A percentile compares a stretch with the other conserved stretches of the same genome.
phyloP scores from a whole-genome alignment of 1,139 yeast genomes.

The Saccharomyces hybrid region DNA sequence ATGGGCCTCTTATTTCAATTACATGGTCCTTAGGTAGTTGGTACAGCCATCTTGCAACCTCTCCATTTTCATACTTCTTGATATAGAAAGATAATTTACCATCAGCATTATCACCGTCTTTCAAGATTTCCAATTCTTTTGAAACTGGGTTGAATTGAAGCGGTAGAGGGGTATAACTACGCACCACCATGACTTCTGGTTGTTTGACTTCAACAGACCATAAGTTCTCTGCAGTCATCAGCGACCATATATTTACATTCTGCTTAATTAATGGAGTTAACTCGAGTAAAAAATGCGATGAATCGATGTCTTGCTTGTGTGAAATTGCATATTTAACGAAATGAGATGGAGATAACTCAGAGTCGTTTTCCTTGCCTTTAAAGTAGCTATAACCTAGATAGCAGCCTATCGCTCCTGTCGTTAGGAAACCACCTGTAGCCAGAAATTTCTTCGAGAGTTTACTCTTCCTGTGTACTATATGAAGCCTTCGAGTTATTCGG shows the following conservation, averaged over 20 bases:
- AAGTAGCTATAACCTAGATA: not conserved
- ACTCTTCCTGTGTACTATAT: not conserved
- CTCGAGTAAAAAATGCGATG: conserved; percentile 67
- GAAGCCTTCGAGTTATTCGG: not conserved
- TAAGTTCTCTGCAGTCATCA: conserved; percentile 61
- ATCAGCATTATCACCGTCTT: conserved; percentile 41
- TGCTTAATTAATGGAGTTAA: conserved; percentile 46
- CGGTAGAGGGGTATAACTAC: conserved; percentile 88
- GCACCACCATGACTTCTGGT: conserved; percentile 84
- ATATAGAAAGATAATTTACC: conserved; percentile 74
- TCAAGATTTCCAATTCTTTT: conserved; percentile 21
- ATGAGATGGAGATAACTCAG: conserved; percentile 38
- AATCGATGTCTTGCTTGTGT: conserved; percentile 58
- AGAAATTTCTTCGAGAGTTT: not conserved
- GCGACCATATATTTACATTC: conserved; percentile 35
- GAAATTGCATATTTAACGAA: conserved; percentile 68
- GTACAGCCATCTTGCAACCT: conserved; percentile 75
- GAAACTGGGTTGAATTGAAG: conserved; percentile 32
- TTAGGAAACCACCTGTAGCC: not conserved
- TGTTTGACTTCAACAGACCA: conserved; percentile 92
- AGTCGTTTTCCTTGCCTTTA: not conserved
- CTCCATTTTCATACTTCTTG: conserved; percentile 73
- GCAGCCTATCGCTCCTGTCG: not conserved
- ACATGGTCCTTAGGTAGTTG: conserved; percentile 55
- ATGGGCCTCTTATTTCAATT: conserved; percentile 79